phyloP scores from a whole-genome alignment of 164 flowering plant genomes.

The Pachysandra terminalis region DNA sequence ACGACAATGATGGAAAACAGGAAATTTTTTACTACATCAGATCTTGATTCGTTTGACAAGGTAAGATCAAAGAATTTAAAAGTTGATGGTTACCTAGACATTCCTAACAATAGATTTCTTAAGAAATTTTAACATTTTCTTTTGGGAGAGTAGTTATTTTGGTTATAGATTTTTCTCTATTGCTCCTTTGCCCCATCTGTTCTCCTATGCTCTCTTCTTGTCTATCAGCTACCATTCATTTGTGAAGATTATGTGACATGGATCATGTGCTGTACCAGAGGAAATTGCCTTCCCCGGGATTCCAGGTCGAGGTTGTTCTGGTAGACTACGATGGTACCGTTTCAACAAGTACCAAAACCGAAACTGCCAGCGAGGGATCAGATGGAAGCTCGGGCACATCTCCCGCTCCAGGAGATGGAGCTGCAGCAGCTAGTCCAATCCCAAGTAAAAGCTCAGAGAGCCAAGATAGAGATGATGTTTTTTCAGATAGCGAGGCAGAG shows the following conservation, averaged over 20 bases:
- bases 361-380: constrained; percentile 30
- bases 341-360: constrained; percentile 30
- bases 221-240: not conserved
- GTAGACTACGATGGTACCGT: constrained; percentile 54
- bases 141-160: not conserved
- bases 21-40: constrained; percentile 60
- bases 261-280: constrained; percentile 52
- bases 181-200: not conserved
- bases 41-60: constrained; percentile 96
- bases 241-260: not conserved
- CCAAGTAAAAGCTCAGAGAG: constrained; percentile 34
- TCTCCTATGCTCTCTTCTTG: not conserved
- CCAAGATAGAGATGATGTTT: constrained; percentile 78
- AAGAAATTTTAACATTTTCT: constrained; percentile 1
- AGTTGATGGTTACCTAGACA: not conserved
- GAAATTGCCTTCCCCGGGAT: constrained; percentile 95
- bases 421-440: constrained; percentile 19
- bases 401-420: constrained; percentile 28
- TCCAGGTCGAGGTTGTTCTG: constrained; percentile 90
- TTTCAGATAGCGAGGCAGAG: constrained; percentile 79
- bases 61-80: constrained; percentile 27
- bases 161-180: not conserved
- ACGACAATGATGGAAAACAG: constrained; percentile 95
- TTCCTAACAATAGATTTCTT: not conserved
- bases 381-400: constrained; percentile 38